A percentile compares a stretch with the other conserved stretches of the same genome.
phyloP scores from a whole-genome alignment of 2,329 filamentous ascomycete genomes.

The Cordyceps cateniannulata region DNA sequence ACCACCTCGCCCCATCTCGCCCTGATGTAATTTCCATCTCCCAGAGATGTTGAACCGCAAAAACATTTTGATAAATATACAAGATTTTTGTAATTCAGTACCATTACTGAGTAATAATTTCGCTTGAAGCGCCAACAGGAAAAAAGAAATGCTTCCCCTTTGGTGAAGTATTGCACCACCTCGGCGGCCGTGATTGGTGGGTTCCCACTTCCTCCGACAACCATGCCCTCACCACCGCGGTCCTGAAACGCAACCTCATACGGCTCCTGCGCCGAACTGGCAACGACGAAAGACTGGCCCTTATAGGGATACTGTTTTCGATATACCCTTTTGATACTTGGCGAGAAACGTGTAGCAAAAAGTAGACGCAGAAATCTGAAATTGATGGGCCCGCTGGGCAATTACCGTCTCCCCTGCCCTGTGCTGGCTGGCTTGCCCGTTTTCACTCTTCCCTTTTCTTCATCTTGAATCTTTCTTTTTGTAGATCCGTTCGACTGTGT shows the following conservation, averaged over 20 bases:
- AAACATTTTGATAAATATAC: too few species aligned
- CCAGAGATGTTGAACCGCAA: too few species aligned
- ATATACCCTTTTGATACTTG: slow-evolving; percentile 1
- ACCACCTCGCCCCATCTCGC: not conserved
- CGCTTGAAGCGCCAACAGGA: too few species aligned
- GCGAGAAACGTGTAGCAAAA: not conserved
- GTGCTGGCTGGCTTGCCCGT: not conserved
- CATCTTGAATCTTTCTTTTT: not conserved
- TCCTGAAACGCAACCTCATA: slow-evolving; percentile 11
- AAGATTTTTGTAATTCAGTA: too few species aligned
- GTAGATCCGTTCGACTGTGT: not conserved
- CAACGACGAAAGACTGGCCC: not conserved
- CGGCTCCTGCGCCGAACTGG: not conserved
- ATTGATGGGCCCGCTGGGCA: not conserved
- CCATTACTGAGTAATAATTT: too few species aligned
- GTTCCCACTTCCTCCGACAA: not conserved
- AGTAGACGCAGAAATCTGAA: not conserved
- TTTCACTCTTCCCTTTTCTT: slow-evolving; percentile 15
- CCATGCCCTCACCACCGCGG: not conserved
- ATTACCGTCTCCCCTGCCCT: not conserved
- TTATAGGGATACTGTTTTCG: not conserved
- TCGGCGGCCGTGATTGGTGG: not conserved
- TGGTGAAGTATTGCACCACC: not conserved
- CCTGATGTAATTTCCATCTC: not conserved
- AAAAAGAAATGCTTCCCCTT: too few species aligned